Percentiles rank a stretch among this genome's conserved stretches.
phyloP scores from a whole-genome alignment of 352 stramenopile species.

The Phytopythium chamaehyphon region DNA sequence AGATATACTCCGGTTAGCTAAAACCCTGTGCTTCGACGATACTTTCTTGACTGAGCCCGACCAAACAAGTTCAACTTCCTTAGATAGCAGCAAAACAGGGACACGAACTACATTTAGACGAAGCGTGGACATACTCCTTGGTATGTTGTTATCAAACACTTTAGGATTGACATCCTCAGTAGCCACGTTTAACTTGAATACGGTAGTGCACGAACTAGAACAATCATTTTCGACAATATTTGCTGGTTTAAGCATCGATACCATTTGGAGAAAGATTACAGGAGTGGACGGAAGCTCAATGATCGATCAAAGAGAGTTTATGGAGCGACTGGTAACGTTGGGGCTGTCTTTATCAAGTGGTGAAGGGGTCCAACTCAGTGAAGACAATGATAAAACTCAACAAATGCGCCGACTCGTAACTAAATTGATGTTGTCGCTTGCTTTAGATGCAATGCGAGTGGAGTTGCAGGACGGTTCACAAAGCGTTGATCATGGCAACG shows the following conservation, averaged over 20 bases:
- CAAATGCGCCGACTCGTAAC: constrained; percentile 19
- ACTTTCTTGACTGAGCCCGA: neutral
- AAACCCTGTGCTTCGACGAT: constrained; percentile 41
- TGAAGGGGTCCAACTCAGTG: neutral
- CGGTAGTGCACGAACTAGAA: too few species aligned
- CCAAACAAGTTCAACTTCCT: neutral
- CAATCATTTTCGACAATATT: too few species aligned
- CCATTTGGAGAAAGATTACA: too few species aligned
- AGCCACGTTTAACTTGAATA: too few species aligned
- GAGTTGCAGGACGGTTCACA: constrained; percentile 8
- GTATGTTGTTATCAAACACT: too few species aligned
- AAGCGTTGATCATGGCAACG: neutral
- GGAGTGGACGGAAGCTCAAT: too few species aligned
- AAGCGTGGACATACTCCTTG: too few species aligned
- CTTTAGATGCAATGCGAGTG: constrained; percentile 36
- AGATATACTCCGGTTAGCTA: constrained; percentile 34
- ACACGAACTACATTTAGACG: too few species aligned
- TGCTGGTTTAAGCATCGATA: too few species aligned
- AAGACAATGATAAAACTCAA: neutral
- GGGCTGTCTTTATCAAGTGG: constrained; percentile 19
- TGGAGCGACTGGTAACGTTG: constrained; percentile 28
- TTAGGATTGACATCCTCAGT: too few species aligned
- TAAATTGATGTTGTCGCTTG: constrained; percentile 35
- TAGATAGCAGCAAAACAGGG: neutral
- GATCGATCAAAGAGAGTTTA: constrained; percentile 16